A percentile compares a stretch with the other conserved stretches of the same genome.
phyloP scores from a whole-genome alignment of 2,329 filamentous ascomycete species.

The Exophiala phaeomuriformis region DNA sequence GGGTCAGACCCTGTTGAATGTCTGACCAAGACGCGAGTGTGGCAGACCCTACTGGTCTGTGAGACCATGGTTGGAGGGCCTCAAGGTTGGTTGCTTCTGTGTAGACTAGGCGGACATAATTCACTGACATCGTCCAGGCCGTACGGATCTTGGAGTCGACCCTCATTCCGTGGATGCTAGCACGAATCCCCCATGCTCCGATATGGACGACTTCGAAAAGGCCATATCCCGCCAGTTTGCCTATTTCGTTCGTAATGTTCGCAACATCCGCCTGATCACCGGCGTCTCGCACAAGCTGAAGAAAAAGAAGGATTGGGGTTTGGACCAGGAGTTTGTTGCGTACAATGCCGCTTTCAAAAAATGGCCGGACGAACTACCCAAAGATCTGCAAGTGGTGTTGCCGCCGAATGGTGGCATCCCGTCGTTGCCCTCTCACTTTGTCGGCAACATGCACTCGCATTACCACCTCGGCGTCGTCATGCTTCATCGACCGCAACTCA shows the following conservation, averaged over 20 bases:
- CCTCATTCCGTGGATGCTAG: constrained; percentile 69
- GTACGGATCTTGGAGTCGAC: constrained; percentile 69
- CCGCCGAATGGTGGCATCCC: constrained; percentile 71
- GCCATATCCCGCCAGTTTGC: constrained; percentile 75
- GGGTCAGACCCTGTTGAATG: constrained; percentile 66
- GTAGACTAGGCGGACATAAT: too few relatives aligned
- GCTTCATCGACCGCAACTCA: constrained; percentile 77
- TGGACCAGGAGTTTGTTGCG: constrained; percentile 73
- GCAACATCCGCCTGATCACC: constrained; percentile 71
- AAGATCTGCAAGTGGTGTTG: constrained; percentile 70
- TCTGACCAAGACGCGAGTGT: constrained; percentile 74
- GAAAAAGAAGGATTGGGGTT: constrained; percentile 75
- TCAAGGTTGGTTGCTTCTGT: constrained; percentile 56
- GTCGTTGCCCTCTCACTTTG: constrained; percentile 77
- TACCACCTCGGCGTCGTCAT: constrained; percentile 80
- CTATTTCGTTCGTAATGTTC: constrained; percentile 69
- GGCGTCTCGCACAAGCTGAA: constrained; percentile 66
- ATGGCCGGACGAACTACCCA: constrained; percentile 70
- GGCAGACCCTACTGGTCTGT: constrained; percentile 78
- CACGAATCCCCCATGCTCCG: constrained; percentile 55
- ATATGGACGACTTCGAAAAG: constrained; percentile 67
- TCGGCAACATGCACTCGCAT: constrained; percentile 84
- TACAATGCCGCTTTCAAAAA: constrained; percentile 68
- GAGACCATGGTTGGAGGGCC: constrained; percentile 91
- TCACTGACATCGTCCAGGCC: constrained; percentile 47